Conservation (phyloP, 345 rosid genomes). For the Moricandia moricandioides region DNA sequence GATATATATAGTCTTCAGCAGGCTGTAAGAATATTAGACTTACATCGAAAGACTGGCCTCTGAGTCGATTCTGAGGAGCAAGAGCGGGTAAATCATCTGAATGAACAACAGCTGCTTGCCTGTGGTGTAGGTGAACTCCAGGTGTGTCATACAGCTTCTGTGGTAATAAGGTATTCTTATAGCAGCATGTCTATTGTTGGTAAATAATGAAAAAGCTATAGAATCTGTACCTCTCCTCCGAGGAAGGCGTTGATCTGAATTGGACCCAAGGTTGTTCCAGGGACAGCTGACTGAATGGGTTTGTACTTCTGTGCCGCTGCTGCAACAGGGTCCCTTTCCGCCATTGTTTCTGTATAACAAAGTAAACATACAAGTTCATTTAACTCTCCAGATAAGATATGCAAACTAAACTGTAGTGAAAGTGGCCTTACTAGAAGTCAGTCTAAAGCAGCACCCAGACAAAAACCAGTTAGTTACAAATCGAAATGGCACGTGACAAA, state of each 20-base stretch:
- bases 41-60: conserved; percentile 73
- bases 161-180: neutral
- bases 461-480: neutral
- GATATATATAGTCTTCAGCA: neutral
- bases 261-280: conserved; percentile 94
- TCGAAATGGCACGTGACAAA: too few species aligned
- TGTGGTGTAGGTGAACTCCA: conserved; percentile 93
- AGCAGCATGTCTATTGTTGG: neutral
- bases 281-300: conserved; percentile 96
- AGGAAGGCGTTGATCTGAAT: conserved; percentile 90
- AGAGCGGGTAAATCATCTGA: conserved; percentile 87
- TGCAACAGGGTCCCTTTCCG: conserved; percentile 84
- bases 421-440: neutral
- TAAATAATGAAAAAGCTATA: neutral
- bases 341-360: conserved; percentile 60
- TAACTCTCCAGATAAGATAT: neutral
- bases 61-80: conserved; percentile 88
- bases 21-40: conserved; percentile 10
- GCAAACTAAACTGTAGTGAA: neutral
- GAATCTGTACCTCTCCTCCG: conserved; percentile 76
- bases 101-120: conserved; percentile 95
- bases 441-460: neutral
- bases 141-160: conserved; percentile 92
- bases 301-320: conserved; percentile 83
- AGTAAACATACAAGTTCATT: neutral